These are phyloP conservation scores for Cornus controversa DNA, from an alignment of 148 eudicot species.

Conservation along the genomic window DNA sequence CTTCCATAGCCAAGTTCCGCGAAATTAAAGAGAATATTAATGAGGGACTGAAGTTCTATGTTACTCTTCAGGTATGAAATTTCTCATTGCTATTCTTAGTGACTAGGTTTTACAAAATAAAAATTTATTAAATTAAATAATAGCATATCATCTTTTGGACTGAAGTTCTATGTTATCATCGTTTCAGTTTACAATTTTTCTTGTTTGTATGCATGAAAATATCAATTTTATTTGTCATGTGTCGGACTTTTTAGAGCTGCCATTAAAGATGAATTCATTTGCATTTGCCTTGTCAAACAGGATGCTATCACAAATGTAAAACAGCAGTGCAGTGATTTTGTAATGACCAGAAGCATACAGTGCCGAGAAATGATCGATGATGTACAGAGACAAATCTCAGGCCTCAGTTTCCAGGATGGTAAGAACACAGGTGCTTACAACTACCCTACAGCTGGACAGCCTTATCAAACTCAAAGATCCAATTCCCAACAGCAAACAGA, in stretches of 20 bases:
- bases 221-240: not conserved
- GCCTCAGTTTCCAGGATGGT: constrained; percentile 78
- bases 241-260: not conserved
- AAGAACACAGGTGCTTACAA: constrained; percentile 46
- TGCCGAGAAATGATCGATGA: constrained; percentile 95
- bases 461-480: constrained; percentile 54
- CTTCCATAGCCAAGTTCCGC: constrained; percentile 81
- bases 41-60: constrained; percentile 95
- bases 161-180: not conserved
- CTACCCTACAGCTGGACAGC: constrained; percentile 62
- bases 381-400: constrained; percentile 78
- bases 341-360: constrained; percentile 91
- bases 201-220: too few species aligned
- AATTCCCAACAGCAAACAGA: constrained; percentile 49
- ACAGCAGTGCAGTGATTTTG: constrained; percentile 92
- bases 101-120: not conserved
- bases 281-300: constrained; percentile 31
- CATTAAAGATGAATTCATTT: not conserved
- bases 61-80: constrained; percentile 80
- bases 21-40: constrained; percentile 93
- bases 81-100: not conserved
- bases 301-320: constrained; percentile 87
- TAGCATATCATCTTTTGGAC: not conserved
- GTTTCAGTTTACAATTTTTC: too few species aligned
- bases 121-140: not conserved